Percentiles rank a stretch among this genome's conserved stretches.
Evolutionary conservation across 768 basidiomycete species (phyloP).

Genomic region (Mrakia frigida): DNA sequence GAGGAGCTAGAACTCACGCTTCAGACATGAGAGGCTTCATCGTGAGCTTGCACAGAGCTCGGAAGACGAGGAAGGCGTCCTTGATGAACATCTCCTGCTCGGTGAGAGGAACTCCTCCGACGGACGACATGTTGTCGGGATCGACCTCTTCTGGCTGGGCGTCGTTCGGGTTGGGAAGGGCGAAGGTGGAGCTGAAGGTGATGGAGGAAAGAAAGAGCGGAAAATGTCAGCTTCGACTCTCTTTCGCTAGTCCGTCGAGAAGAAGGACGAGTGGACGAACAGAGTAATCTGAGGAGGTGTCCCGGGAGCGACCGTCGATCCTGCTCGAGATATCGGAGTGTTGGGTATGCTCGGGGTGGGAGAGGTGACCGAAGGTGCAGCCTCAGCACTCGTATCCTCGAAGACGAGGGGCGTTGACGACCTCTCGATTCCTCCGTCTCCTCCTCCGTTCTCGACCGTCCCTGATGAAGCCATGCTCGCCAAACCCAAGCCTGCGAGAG

Average conservation of each 20-base stretch:
- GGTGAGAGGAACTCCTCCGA: conserved; percentile 43
- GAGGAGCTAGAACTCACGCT: conserved; percentile 54
- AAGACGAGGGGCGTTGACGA: background rate
- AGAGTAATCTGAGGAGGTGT: conserved; percentile 27
- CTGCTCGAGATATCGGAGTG: background rate
- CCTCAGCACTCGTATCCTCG: background rate
- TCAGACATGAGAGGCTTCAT: conserved; percentile 95
- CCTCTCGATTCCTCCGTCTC: background rate
- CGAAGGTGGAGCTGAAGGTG: conserved; percentile 35
- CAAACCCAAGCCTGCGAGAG: background rate
- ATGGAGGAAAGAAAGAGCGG: background rate
- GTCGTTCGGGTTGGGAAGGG: conserved; percentile 44
- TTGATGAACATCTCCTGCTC: conserved; percentile 87
- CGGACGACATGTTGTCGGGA: conserved; percentile 6
- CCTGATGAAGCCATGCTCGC: background rate
- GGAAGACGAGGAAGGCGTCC: conserved; percentile 95
- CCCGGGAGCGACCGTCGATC: background rate
- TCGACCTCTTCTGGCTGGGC: conserved; percentile 22
- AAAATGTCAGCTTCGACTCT: conserved; percentile 15
- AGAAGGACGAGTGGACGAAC: background rate
- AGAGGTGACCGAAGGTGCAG: background rate
- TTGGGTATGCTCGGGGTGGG: background rate
- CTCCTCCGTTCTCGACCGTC: background rate
- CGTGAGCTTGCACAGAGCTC: conserved; percentile 92
- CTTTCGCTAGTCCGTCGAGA: background rate